These are phyloP conservation scores for Triadica sebifera DNA, from an alignment of 345 rosid species.

Conservation along the genomic window DNA sequence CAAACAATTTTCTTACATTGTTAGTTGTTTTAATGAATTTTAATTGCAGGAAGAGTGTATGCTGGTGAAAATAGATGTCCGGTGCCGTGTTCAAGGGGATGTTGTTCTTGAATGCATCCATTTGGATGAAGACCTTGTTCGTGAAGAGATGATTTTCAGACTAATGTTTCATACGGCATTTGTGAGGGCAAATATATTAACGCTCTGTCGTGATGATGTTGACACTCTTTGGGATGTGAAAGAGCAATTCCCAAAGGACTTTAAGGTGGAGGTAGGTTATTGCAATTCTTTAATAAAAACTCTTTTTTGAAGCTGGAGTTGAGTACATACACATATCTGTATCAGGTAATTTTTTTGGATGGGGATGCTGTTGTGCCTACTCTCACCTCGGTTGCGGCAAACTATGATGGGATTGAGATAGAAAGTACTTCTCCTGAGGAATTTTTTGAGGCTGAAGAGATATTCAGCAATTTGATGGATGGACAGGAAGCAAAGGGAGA, in stretches of 20 bases:
- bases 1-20: slow-evolving; percentile 9
- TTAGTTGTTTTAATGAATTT: slow-evolving; percentile 30
- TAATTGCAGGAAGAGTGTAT: slow-evolving; percentile 73
- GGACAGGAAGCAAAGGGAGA: slow-evolving; percentile 60
- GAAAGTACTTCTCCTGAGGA: slow-evolving; percentile 87
- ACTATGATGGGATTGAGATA: slow-evolving; percentile 61
- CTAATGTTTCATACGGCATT: slow-evolving; percentile 91
- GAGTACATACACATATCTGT: slow-evolving; percentile 65
- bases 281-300: slow-evolving; percentile 30
- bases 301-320: slow-evolving; percentile 46
- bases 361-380: slow-evolving; percentile 63
- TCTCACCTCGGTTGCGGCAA: slow-evolving; percentile 41
- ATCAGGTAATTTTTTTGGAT: slow-evolving; percentile 87
- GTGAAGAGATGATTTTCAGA: slow-evolving; percentile 81
- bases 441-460: slow-evolving; percentile 96
- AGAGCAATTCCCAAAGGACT: slow-evolving; percentile 73
- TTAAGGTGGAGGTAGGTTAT: slow-evolving; percentile 83
- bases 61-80: slow-evolving; percentile 75
- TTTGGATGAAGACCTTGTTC: slow-evolving; percentile 63
- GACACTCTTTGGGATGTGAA: slow-evolving; percentile 86
- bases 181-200: slow-evolving; percentile 72
- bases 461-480: slow-evolving; percentile 69
- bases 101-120: slow-evolving; percentile 93
- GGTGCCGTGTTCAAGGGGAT: slow-evolving; percentile 88
- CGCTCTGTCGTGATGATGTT: slow-evolving; percentile 70